Base-by-base conservation (phyloP, 192 early-diverging fungal genomes). In the Allomyces macrogynus region DNA sequence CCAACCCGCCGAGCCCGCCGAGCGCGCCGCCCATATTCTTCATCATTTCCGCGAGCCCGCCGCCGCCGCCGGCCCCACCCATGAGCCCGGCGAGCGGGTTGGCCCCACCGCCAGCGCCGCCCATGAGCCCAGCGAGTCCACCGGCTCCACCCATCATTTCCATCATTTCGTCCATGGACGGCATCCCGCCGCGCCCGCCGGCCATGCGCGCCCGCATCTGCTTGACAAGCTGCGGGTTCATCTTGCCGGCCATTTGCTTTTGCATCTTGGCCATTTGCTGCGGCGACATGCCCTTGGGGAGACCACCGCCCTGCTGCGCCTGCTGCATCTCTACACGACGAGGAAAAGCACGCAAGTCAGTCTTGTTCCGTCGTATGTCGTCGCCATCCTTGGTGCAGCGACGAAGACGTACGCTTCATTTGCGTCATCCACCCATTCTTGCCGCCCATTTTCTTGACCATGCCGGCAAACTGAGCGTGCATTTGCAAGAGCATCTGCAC, bases 391-490 rank as follows among this genome's bases (percentile, higher is more conserved):
- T n/a, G 61, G 72, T 44, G 66, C 67, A 72, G 5, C 65, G 67
- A 40, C 69, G 12, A 18, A 67, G 63, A 71, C 72, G 14, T 65
- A 68, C 43, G 69, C 68, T 64, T 75, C 77, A 82, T 78, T 40
- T 71, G 73, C 70, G 84, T 82, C 66, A 95, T 67, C 63, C 93
- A 74, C 43, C 87, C 88, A 68, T 92, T 89, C 65, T 80, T 88
- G 10, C 92, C 93, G 64, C 92, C 92, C 89, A 95, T 89, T 61
- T 78, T 83, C 81, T 95, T 95, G 65, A 95, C 84, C 71, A 94
- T 85, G 61, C 85, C 84, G 1, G 86, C 86, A 73, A 93, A 91
- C 71, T 81, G 75, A 64, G 80, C 79, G 70, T 85, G 84, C 69
- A 88, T 86, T 62, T 77, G 65, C 64, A 93, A 71, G n/a, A 95